Base-by-base conservation (phyloP, 176 grass and related monocot genomes). In the Elymus sibiricus region DNA sequence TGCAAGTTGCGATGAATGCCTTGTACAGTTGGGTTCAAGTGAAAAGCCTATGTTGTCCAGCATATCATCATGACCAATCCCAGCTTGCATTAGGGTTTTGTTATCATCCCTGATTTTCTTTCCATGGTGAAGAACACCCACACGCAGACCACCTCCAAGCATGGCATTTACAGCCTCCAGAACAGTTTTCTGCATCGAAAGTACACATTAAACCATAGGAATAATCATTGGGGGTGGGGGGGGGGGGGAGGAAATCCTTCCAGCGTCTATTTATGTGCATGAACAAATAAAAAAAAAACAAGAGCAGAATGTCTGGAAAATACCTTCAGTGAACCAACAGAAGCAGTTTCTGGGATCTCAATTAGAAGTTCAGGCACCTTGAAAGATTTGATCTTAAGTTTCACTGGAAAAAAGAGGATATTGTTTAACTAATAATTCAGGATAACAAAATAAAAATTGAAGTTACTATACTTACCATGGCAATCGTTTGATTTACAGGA, bases 361-460 rank as follows among this genome's bases (percentile, higher is more conserved):
- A 99, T 91, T 74, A 90, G 90, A 87, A 99, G 97, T 89, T 99
- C 94, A 79, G 97, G 97, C 43, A 99, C 92, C 83, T 94, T 94
- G 87, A 99, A 96, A 53, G 97, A 99, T 70, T 97, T 97, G 79
- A 99, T 97, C 60, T 80, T 89, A 68, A 99, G 80, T 87, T 94
- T 97, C 74, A 99, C 97, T 95, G 89, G 14, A 88, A 82, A 39
- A 24, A 71, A 21, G 85, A 74, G 42, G 27, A 32, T 22, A 80
- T 39, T 21, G 51, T 56, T 68, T 64, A 61, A 63, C 40, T 15
- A 46, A 80, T n/a, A 81, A 56, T 12, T 25, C 5, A 58, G 19
- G 53, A 58, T 75, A 70, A 25, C 27, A 66, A 1, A 61, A 80
- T 44, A 69, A 46, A 16, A 76, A 63, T 51, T 35, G 34, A 77